Conservation (phyloP, 1,139 yeast genomes). For the Blastobotrys illinoisensis region DNA sequence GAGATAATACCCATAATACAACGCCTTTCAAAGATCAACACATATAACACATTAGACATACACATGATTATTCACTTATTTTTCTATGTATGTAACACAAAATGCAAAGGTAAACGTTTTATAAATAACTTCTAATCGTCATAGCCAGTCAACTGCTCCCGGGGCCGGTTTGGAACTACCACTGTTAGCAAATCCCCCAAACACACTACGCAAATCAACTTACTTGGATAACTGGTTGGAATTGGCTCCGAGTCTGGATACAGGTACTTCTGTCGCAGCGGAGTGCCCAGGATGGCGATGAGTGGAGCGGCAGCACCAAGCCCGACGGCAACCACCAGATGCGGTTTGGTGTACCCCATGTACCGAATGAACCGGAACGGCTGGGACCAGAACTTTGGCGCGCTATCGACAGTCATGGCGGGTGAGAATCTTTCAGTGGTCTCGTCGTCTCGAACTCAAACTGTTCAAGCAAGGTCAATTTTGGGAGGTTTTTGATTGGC, state of each 20-base stretch:
- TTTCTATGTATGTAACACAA: background rate
- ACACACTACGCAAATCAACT: constrained; percentile 9
- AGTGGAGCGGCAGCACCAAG: constrained; percentile 68
- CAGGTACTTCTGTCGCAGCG: constrained; percentile 63
- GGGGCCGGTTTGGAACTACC: constrained; percentile 29
- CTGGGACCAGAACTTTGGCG: constrained; percentile 17
- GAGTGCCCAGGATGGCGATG: constrained; percentile 54
- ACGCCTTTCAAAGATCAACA: background rate
- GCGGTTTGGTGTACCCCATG: constrained; percentile 76
- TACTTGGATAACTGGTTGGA: constrained; percentile 61
- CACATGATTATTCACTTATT: background rate
- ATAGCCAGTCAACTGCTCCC: constrained; percentile 33
- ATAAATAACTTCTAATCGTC: constrained; percentile 28
- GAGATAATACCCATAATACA: background rate
- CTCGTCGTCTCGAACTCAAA: background rate
- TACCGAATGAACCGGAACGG: constrained; percentile 62
- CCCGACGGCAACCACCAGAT: constrained; percentile 62
- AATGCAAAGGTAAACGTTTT: constrained; percentile 1
- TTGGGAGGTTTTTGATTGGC: constrained; percentile 1
- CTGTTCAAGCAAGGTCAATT: background rate
- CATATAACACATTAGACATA: background rate
- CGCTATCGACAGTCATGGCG: constrained; percentile 1
- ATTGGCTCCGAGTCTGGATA: constrained; percentile 65
- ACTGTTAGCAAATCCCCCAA: constrained; percentile 7
- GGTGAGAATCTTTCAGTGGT: constrained; percentile 1